Base-by-base conservation (phyloP, 495 filamentous ascomycete species). In the Penicillium pulvis region DNA sequence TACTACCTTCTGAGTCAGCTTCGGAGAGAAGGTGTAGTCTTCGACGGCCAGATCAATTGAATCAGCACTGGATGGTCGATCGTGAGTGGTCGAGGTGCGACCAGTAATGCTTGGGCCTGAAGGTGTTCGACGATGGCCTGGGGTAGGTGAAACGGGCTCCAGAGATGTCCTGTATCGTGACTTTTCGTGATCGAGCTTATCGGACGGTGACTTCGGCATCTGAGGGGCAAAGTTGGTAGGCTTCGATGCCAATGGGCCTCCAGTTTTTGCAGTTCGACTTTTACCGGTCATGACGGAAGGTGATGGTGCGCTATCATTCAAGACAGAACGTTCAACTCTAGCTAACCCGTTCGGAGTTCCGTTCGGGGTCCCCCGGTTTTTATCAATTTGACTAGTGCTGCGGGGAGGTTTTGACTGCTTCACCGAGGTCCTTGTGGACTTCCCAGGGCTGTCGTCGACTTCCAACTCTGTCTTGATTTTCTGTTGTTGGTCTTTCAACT, bases 21-120 rank as follows among this genome's bases (percentile, higher is more conserved):
- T 87, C 0, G 93, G 86, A 33, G 91, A 88, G 57, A 86, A 85
- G 5, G 97, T 77, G 65, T 95, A 98, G n/a, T 86, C 85, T 46
- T 90, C 83, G 0, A 99, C 92, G 8, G 89, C 90, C 66, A 90
- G 81, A 64, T 97, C 93, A 57, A 98, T 85, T 8, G 90, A 94
- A 73, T 98, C 94, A 6, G 87, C 84, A 61, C 89, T 93, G 8
- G 79, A 82, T 6, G 89, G 90, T 56, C 90, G 81, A 20, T 83
- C 80, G 11, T 77, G 72, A 14, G 56, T 67, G 31, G 66, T 56
- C 2, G 73, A 76, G 26, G 53, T 49, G 43, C 67, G 74, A 28
- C 57, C 65, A 48, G 66, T 64, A 9, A 73, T 68, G 44, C 63
- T 47, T 6, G 71, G 66, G 54, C 74, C 60, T 26, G 82, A 75